Percentiles rank a stretch among this genome's conserved stretches.
These are phyloP conservation scores for Penicillium decumbens DNA, from an alignment of 2,329 filamentous ascomycete species.

Conservation along the genomic window DNA sequence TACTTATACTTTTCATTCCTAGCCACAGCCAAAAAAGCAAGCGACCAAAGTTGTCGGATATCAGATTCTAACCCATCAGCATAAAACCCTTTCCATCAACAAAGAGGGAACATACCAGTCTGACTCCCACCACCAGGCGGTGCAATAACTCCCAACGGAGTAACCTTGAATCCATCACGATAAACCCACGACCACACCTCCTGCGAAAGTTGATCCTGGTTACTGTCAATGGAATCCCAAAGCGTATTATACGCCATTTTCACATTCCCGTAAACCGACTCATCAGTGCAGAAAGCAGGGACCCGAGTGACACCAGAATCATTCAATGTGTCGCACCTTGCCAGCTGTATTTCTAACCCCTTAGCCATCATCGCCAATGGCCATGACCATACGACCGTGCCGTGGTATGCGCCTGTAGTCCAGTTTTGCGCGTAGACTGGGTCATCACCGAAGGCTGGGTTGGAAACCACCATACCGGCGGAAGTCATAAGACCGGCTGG, in stretches of 20 bases:
- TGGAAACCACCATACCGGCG: constrained; percentile 57
- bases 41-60: constrained; percentile 18
- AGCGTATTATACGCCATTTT: constrained; percentile 54
- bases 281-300: constrained; percentile 50
- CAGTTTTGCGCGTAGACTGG: constrained; percentile 50
- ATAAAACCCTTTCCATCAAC: neutral
- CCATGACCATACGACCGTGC: constrained; percentile 63
- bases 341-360: constrained; percentile 56
- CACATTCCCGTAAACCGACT: constrained; percentile 44
- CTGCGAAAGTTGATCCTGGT: constrained; percentile 48
- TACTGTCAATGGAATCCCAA: constrained; percentile 59
- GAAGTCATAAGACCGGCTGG: constrained; percentile 56
- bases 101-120: constrained; percentile 25
- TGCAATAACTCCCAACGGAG: constrained; percentile 50
- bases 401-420: constrained; percentile 58
- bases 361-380: constrained; percentile 61
- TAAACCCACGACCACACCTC: constrained; percentile 64
- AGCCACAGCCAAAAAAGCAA: constrained; percentile 15
- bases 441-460: constrained; percentile 54
- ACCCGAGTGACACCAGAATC: neutral
- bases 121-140: constrained; percentile 42
- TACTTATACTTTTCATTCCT: constrained; percentile 10
- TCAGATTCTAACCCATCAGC: constrained; percentile 14
- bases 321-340: constrained; percentile 42
- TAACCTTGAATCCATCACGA: constrained; percentile 45